Evolutionary conservation across 306 rosid genomes (phyloP).

Genomic region (Adenanthera pavonina): DNA sequence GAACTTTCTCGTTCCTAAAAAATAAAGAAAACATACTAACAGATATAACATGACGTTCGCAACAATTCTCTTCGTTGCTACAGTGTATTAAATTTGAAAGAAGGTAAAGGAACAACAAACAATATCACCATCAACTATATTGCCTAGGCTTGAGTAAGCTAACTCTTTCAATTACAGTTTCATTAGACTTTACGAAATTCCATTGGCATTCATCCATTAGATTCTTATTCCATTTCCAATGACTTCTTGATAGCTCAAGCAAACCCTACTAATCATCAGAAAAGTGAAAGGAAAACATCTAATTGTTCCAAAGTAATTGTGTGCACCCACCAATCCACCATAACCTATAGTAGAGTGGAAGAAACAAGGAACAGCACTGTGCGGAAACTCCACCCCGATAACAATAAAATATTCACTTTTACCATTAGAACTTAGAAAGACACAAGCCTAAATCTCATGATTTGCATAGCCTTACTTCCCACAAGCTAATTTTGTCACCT

Average conservation of each 20-base stretch:
- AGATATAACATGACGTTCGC: neutral
- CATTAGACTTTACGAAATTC: neutral
- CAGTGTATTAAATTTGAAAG: neutral
- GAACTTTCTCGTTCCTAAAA: slow-evolving; percentile 10
- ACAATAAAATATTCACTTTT: neutral
- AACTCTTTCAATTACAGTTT: neutral
- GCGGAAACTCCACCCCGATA: neutral
- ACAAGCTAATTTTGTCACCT: neutral
- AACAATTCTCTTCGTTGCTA: neutral
- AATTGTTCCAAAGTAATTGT: neutral
- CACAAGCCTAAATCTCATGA: neutral
- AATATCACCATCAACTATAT: neutral
- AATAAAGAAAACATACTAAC: neutral
- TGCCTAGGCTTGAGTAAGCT: slow-evolving; percentile 3
- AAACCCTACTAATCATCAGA: neutral
- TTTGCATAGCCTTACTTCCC: neutral
- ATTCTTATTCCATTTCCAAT: slow-evolving; percentile 17
- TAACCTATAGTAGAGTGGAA: neutral
- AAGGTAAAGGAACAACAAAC: neutral
- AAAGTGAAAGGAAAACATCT: neutral
- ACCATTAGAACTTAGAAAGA: neutral
- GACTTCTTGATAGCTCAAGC: neutral
- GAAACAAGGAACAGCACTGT: neutral
- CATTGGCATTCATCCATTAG: neutral
- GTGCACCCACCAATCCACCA: neutral